Evolutionary conservation across 768 basidiomycete species (phyloP), one percentile per base, ranked within the genome.

Genomic region (Calocera cornea): DNA sequence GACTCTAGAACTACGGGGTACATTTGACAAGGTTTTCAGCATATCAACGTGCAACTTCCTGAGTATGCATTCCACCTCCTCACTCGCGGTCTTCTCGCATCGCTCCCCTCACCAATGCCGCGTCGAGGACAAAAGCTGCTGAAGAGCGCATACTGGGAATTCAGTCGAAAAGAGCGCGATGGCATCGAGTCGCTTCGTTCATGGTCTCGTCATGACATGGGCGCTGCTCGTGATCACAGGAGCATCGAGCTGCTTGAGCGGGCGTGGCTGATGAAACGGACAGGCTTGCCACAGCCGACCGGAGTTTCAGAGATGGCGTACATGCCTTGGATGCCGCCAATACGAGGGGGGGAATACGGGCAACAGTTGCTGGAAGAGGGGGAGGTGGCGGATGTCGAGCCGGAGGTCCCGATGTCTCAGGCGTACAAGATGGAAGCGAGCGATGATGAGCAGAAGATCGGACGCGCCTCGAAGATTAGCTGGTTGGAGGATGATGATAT

Each of bases 31-130:
- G 5, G 8, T 36, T 40, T 16, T 2, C 49, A 14, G 24, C 41
- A 49, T 54, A n/a, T 24, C 7, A 27, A 71, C 38, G 50, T 71
- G 14, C 64, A 72, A 34, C 72, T 73, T 0, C 87, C 86, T 70
- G 90, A 91, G 0, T 88, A 97, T 75, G 84, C 86, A n/a, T 95
- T 98, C 75, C 89, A 94, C 68, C 78, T 92, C 5, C 75, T 91
- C 19, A 82, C 90, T 1, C 78, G 94, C n/a, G 89, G 91, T 0
- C 87, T 88, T 0, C 79, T 97, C n/a, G 88, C 94, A 72, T 83
- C 87, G 2, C 82, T 99, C 1, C 97, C 97, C 0, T 84, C 86
- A 0, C 97, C 97, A 3, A 92, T 97, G 11, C 80, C 83, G 1
- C 81, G 92, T 36, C 83, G 80, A 1, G 83, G 82, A 11, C 97